Evolutionary conservation across 2,329 filamentous ascomycete genomes (phyloP).

Genomic region (Hypoxylon sp.): DNA sequence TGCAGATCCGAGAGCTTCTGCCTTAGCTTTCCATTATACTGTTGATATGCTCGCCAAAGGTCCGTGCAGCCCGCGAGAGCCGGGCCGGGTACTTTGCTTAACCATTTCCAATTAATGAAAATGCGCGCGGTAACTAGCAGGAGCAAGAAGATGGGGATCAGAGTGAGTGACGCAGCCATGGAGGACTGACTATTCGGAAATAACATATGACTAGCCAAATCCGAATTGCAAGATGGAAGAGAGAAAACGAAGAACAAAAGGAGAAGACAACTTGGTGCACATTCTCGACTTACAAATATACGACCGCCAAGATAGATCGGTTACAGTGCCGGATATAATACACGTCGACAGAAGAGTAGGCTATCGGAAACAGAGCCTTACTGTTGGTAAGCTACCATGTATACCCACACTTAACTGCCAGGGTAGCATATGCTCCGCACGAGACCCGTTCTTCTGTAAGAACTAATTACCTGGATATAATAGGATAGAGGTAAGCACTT

Average conservation of each 20-base stretch:
- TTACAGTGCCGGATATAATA: neutral
- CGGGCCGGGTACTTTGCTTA: constrained; percentile 48
- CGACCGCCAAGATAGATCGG: neutral
- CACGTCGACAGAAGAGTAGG: neutral
- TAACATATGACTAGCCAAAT: neutral
- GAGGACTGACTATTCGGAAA: neutral
- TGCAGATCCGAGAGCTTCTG: constrained; percentile 46
- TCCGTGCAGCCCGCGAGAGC: constrained; percentile 46
- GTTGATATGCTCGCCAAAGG: constrained; percentile 49
- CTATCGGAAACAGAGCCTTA: neutral
- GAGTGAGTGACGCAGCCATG: constrained; percentile 34
- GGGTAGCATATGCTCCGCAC: neutral
- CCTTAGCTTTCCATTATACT: constrained; percentile 48
- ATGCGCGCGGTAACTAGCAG: constrained; percentile 31
- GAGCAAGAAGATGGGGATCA: constrained; percentile 11
- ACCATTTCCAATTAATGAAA: constrained; percentile 42
- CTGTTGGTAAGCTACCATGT: neutral
- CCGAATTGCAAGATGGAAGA: neutral
- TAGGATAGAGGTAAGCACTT: no score
- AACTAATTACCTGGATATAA: neutral
- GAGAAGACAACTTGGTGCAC: neutral
- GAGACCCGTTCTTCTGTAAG: neutral
- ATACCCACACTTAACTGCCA: neutral
- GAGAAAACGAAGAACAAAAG: neutral
- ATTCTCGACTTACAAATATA: neutral